These are phyloP conservation scores for Botrytis paeoniae DNA, from an alignment of 2,329 filamentous ascomycete genomes.

Conservation along the genomic window DNA sequence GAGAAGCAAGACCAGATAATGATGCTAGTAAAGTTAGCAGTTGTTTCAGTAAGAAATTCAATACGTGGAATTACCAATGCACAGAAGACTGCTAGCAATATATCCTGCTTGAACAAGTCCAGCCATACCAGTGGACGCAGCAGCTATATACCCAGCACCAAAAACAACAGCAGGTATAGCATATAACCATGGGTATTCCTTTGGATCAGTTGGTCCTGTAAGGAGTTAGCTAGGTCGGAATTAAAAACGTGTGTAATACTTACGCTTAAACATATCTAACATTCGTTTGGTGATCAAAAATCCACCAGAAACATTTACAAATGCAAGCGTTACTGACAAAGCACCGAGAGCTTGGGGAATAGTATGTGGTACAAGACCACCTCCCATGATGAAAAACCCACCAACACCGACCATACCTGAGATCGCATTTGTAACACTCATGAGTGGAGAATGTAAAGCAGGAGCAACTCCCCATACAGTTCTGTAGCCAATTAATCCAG, in stretches of 20 bases:
- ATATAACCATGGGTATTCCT: constrained; percentile 86
- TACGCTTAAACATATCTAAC: constrained; percentile 85
- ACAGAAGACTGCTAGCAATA: constrained; percentile 77
- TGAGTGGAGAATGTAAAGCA: constrained; percentile 81
- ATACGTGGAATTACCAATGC: constrained; percentile 51
- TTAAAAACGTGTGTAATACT: constrained; percentile 29
- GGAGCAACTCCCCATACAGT: constrained; percentile 85
- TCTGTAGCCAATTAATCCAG: constrained; percentile 81
- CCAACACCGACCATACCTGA: constrained; percentile 80
- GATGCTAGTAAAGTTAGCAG: constrained; percentile 47
- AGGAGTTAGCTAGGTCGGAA: constrained; percentile 2
- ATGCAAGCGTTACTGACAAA: constrained; percentile 76
- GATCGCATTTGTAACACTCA: constrained; percentile 92
- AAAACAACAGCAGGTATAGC: constrained; percentile 74
- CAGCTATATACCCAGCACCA: constrained; percentile 75
- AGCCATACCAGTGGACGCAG: constrained; percentile 76
- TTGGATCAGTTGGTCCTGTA: constrained; percentile 72
- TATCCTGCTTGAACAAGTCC: constrained; percentile 87
- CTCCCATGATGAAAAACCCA: constrained; percentile 84
- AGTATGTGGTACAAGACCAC: constrained; percentile 72
- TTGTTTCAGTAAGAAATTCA: no score
- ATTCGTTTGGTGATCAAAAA: constrained; percentile 92
- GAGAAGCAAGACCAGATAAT: constrained; percentile 76
- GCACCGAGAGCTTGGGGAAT: constrained; percentile 77
- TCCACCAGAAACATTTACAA: constrained; percentile 83